Evolutionary conservation across 2,329 filamentous ascomycete genomes (phyloP).

Genomic region (Colletotrichum sp.): DNA sequence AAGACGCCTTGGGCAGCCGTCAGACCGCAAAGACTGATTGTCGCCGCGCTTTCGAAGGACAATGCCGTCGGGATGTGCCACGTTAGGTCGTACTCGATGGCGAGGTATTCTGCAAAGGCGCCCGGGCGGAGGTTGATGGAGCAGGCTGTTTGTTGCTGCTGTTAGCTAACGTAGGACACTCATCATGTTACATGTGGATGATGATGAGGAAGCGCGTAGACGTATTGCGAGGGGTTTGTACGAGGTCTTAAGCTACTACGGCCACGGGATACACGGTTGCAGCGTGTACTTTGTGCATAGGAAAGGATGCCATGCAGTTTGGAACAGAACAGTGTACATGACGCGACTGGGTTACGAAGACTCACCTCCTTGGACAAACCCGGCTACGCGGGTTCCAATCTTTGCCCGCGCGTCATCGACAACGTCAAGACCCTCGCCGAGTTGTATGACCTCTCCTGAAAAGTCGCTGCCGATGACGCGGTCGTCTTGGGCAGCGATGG

Average conservation of each 20-base stretch:
- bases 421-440: constrained; percentile 16
- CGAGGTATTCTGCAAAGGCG: constrained; percentile 48
- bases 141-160: constrained; percentile 29
- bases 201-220: not conserved
- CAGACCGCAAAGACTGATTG: constrained; percentile 44
- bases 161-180: not conserved
- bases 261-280: rapidly evolving
- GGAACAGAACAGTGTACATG: no score
- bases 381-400: constrained; percentile 38
- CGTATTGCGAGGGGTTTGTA: not conserved
- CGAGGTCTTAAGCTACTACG: not conserved
- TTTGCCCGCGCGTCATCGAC: constrained; percentile 21
- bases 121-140: constrained; percentile 46
- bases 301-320: no score
- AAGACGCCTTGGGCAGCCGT: constrained; percentile 48
- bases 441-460: constrained; percentile 34
- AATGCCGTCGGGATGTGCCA: constrained; percentile 38
- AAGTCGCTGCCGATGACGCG: constrained; percentile 46
- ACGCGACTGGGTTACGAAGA: no score
- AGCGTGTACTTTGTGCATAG: not conserved
- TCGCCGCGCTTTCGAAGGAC: constrained; percentile 39
- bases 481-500: constrained; percentile 32
- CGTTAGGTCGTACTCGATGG: constrained; percentile 37
- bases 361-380: constrained; percentile 45
- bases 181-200: not conserved